Base-by-base conservation (phyloP, 495 filamentous ascomycete genomes). In the Aspergillus sparsus region DNA sequence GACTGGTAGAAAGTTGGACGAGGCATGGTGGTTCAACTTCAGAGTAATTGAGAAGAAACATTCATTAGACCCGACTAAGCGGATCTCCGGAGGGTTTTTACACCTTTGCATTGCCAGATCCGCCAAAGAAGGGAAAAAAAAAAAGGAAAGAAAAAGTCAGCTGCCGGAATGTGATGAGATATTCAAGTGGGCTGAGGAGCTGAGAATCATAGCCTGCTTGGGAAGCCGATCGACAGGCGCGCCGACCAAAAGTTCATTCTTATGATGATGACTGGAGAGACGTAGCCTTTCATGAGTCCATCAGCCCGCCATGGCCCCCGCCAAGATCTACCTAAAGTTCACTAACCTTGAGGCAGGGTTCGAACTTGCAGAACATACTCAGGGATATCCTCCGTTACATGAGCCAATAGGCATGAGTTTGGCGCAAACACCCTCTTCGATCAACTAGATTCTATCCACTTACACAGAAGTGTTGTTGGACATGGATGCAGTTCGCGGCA, bases 201-300 rank as follows among this genome's bases (percentile, higher is more conserved):
- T 42, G 52, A 41, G 6, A 34, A 31, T 27, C 52, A 18, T 34
- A 47, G 55, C 55, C 55, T 49, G 32, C 16, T 49, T 37, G 7
- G 44, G 32, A 49, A 12, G 32, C 21, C 44, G 55, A 57, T 57
- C 55, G 33, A 34, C 32, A 46, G 55, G n/a, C 45, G 55, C 55
- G 44, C 32, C 46, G 55, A 47, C 55, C 55, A 49, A 10, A 9
- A 31, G 55, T 49, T 57, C 55, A 15, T 57, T 57, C 55, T 57
- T 3, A 8, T 47, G 55, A 49, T 46, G 41, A 47, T 49, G 44
- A 57, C 16, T 49, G 55, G 55, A 37, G 13, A 34, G 3, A 15
- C 36, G 36, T 45, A 57, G 1, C 13, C n/a, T 34, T 39, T 57
- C 27, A 49, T 27, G 55, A 8, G 18, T 42, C 44, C 32, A 15